phyloP scores from a whole-genome alignment of 306 rosid species.

The Quercus bicolor region DNA sequence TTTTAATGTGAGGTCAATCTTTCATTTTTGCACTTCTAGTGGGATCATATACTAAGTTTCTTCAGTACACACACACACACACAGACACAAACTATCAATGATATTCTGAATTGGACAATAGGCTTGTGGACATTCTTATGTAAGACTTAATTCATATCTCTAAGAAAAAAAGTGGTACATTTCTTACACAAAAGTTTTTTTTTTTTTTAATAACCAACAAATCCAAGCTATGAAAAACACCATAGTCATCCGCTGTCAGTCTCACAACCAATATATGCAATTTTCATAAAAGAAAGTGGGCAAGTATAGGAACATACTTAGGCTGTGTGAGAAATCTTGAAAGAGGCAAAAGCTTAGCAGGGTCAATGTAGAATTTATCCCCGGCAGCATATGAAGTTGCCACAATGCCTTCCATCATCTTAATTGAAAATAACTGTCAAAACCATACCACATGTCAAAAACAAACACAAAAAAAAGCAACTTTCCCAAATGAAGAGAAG shows the following conservation, averaged over 20 bases:
- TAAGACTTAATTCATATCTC: background rate
- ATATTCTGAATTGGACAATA: background rate
- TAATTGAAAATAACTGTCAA: conserved; percentile 68
- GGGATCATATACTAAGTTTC: background rate
- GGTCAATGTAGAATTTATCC: conserved; percentile 89
- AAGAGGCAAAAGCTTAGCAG: conserved; percentile 86
- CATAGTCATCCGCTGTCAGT: background rate
- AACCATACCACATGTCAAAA: background rate
- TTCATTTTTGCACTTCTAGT: no score
- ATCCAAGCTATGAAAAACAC: background rate
- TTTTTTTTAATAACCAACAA: background rate
- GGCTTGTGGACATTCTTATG: background rate
- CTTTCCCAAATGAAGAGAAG: background rate
- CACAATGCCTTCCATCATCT: conserved; percentile 93
- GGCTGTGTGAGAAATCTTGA: conserved; percentile 97
- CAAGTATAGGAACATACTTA: conserved; percentile 50
- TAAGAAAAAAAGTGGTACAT: background rate
- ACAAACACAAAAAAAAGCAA: conserved; percentile 1
- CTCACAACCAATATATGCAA: background rate
- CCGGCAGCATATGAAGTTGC: conserved; percentile 77
- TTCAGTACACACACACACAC: background rate
- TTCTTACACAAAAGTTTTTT: background rate
- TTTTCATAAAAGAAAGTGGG: background rate
- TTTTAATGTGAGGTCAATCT: no score
- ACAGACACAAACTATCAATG: background rate